Conservation (phyloP, 164 flowering plant genomes). For the Vitis amurensis region DNA sequence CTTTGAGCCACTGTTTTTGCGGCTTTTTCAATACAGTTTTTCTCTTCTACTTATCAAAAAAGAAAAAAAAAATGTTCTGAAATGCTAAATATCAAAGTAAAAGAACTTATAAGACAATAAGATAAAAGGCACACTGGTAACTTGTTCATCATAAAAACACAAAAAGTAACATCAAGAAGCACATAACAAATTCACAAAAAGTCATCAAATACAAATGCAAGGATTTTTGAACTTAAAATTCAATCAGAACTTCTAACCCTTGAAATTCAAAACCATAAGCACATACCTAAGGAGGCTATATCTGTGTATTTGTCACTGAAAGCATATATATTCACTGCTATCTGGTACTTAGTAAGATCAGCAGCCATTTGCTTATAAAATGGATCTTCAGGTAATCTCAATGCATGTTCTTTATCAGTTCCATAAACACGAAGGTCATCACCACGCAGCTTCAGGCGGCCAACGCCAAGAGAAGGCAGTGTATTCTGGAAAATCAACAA, state of each 20-base stretch:
- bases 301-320: conserved; percentile 95
- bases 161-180: too few species aligned
- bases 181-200: too few species aligned
- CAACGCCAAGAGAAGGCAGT: conserved; percentile 90
- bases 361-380: conserved; percentile 99
- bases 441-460: conserved; percentile 89
- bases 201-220: background rate
- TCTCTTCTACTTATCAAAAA: too few species aligned
- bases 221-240: background rate
- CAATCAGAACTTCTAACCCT: too few species aligned
- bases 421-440: conserved; percentile 92
- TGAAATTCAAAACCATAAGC: background rate
- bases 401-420: conserved; percentile 79
- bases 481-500: conserved; percentile 83
- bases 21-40: too few species aligned
- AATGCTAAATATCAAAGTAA: too few species aligned
- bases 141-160: too few species aligned
- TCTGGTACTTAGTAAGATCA: conserved; percentile 85
- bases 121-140: too few species aligned
- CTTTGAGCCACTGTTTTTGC: too few species aligned
- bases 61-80: too few species aligned
- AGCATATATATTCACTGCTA: conserved; percentile 77
- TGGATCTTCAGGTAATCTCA: conserved; percentile 88
- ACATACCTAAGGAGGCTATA: conserved; percentile 87
- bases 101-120: too few species aligned